A percentile compares a stretch with the other conserved stretches of the same genome.
phyloP scores from a whole-genome alignment of 768 basidiomycete species.

The Coprinopsis cinerea region DNA sequence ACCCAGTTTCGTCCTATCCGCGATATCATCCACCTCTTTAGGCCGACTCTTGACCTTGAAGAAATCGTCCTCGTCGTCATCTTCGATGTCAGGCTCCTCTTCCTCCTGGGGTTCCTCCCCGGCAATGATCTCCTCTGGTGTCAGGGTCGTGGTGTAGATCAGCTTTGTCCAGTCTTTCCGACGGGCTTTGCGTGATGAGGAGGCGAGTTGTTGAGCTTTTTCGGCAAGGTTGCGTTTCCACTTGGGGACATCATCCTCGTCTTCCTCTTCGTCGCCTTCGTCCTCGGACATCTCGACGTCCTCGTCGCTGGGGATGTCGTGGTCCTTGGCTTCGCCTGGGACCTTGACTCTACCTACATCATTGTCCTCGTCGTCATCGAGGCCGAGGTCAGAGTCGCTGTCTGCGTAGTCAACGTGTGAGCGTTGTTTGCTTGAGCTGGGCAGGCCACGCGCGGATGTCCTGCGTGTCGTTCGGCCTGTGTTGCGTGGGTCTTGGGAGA shows the following conservation, averaged over 20 bases:
- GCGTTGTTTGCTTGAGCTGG: slow-evolving; percentile 29
- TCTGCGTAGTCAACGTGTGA: slow-evolving; percentile 63
- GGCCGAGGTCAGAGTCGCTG: slow-evolving; percentile 69
- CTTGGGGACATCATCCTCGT: slow-evolving; percentile 42
- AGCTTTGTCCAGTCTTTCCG: slow-evolving; percentile 79
- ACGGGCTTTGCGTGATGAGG: slow-evolving; percentile 31
- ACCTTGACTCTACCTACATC: slow-evolving; percentile 25
- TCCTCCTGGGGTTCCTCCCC: slow-evolving; percentile 30
- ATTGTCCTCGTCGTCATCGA: slow-evolving; percentile 31
- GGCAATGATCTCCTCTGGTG: slow-evolving; percentile 60
- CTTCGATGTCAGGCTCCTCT: slow-evolving; percentile 32
- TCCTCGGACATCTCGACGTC: slow-evolving; percentile 40
- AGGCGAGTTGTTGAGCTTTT: slow-evolving; percentile 35
- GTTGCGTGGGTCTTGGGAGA: slow-evolving; percentile 26
- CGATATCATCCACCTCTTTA: slow-evolving; percentile 34
- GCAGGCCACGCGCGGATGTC: slow-evolving; percentile 35
- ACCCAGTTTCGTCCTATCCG: slow-evolving; percentile 67
- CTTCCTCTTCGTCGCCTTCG: slow-evolving; percentile 37
- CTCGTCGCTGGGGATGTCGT: slow-evolving; percentile 39
- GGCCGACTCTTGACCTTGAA: slow-evolving; percentile 52
- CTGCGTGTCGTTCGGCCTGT: slow-evolving; percentile 49
- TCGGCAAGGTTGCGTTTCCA: slow-evolving; percentile 70
- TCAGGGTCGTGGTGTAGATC: slow-evolving; percentile 68
- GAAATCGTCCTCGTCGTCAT: slow-evolving; percentile 68
- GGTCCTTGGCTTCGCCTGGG: slow-evolving; percentile 42